Evolutionary conservation across 768 basidiomycete species (phyloP).

Genomic region (Rhodocollybia butyracea): DNA sequence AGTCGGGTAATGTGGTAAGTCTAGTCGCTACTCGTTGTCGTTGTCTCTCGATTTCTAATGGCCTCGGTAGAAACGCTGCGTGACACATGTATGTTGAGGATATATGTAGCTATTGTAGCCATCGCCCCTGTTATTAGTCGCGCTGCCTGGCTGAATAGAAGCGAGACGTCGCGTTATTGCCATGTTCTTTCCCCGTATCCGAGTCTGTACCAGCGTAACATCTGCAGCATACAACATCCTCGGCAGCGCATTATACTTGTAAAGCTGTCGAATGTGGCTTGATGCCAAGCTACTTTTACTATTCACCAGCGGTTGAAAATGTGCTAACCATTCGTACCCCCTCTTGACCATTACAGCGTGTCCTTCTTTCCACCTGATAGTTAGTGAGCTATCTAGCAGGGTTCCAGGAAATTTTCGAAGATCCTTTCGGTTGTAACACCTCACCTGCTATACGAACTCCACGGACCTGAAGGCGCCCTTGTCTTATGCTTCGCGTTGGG

Average conservation of each 20-base stretch:
- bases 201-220: background rate
- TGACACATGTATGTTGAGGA: constrained; percentile 10
- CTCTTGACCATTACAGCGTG: too few relatives aligned
- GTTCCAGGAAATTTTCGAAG: too few relatives aligned
- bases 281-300: background rate
- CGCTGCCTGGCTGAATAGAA: background rate
- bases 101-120: constrained; percentile 7
- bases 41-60: constrained; percentile 1
- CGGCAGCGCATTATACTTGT: background rate
- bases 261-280: background rate
- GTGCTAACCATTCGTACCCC: too few relatives aligned
- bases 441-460: too few relatives aligned
- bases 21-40: constrained; percentile 6
- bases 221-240: background rate
- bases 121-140: constrained; percentile 9
- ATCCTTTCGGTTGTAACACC: too few relatives aligned
- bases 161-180: background rate
- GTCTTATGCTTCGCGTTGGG: too few relatives aligned
- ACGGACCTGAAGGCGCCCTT: too few relatives aligned
- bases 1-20: constrained; percentile 3
- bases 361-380: too few relatives aligned
- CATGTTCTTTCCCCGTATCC: background rate
- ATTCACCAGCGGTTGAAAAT: too few relatives aligned
- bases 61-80: constrained; percentile 11
- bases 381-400: too few relatives aligned